phyloP scores from a whole-genome alignment of 768 basidiomycete genomes.

The Pisolithus marmoratus region DNA sequence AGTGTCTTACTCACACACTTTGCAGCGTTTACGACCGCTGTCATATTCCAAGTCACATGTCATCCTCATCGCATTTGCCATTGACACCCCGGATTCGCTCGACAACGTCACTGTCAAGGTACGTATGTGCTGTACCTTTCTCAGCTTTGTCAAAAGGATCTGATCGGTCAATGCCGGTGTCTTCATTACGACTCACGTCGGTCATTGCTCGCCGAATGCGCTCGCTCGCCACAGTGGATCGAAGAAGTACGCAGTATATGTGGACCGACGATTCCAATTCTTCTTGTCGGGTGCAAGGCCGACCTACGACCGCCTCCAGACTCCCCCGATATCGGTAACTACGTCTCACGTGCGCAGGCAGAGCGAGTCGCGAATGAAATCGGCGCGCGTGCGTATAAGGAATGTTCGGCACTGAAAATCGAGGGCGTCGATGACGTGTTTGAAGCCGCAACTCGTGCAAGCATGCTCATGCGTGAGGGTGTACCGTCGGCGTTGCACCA shows the following conservation, averaged over 20 bases:
- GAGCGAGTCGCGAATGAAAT: slow-evolving; percentile 78
- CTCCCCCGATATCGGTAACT: slow-evolving; percentile 45
- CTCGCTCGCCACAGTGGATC: slow-evolving; percentile 67
- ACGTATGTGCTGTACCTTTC: slow-evolving; percentile 10
- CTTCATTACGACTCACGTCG: not conserved
- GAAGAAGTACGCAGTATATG: slow-evolving; percentile 98
- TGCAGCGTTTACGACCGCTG: slow-evolving; percentile 85
- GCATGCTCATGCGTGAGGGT: slow-evolving; percentile 92
- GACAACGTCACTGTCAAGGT: slow-evolving; percentile 95
- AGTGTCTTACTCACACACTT: not conserved
- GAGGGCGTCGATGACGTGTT: slow-evolving; percentile 97
- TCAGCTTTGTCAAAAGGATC: not conserved
- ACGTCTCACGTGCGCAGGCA: slow-evolving; percentile 73
- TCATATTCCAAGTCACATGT: slow-evolving; percentile 99
- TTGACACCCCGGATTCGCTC: slow-evolving; percentile 94
- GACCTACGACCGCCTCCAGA: slow-evolving; percentile 70
- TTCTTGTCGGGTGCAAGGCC: slow-evolving; percentile 94
- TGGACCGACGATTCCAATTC: slow-evolving; percentile 85
- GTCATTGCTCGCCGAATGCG: slow-evolving; percentile 1
- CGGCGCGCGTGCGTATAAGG: slow-evolving; percentile 91
- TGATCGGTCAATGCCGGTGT: not conserved
- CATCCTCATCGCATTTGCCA: slow-evolving; percentile 94
- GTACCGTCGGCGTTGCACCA: slow-evolving; percentile 51
- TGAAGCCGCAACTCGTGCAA: slow-evolving; percentile 93
- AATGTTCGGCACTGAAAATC: slow-evolving; percentile 86